Evolutionary conservation across 164 flowering plant species (phyloP), one percentile per base, ranked within the genome.

Genomic region (Pachysandra terminalis): DNA sequence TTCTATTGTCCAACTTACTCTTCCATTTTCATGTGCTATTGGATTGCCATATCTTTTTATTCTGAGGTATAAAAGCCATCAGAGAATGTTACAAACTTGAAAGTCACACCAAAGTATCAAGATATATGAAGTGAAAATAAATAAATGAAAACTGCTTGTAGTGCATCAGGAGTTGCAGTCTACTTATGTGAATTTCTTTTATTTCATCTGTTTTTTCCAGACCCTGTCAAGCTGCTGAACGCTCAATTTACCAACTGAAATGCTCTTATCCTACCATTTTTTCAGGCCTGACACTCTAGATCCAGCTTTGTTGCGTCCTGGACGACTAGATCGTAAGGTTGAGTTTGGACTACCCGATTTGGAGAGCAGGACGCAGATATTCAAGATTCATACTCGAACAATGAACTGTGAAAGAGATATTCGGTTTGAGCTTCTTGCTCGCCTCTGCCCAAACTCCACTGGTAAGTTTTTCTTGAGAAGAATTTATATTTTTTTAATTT

Each of bases 351-450:
- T 95, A 37, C 99, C 97, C 61, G 97, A 92, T 76, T 58, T 95
- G 70, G 99, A 95, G 82, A 88, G 97, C 65, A 83, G 97, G 76
- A 90, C 99, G 5, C 97, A 90, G 73, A 90, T 93, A 28, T 93
- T 96, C 70, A 96, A 93, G 85, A 93, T 93, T 59, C 98, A 95
- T 60, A 93, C 98, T 9, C 71, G 99, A 58, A 90, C 98, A 3
- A 96, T 93, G 99, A 96, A 96, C 74, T 96, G 99, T 70, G 99
- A 96, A 68, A 82, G 99, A 67, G 98, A 96, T 67, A 80, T 96
- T 32, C 82, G 99, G 8, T 93, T 96, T 78, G 98, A 96, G 70
- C 96, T 96, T 48, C 76, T 93, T 49, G 91, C 99, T 70, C 90
- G 98, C n/a, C 93, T 96, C 58, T 96, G 98, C 78, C 99, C 99